phyloP scores from a whole-genome alignment of 73 alveolate genomes.

The Symbiodinium pilosum region DNA sequence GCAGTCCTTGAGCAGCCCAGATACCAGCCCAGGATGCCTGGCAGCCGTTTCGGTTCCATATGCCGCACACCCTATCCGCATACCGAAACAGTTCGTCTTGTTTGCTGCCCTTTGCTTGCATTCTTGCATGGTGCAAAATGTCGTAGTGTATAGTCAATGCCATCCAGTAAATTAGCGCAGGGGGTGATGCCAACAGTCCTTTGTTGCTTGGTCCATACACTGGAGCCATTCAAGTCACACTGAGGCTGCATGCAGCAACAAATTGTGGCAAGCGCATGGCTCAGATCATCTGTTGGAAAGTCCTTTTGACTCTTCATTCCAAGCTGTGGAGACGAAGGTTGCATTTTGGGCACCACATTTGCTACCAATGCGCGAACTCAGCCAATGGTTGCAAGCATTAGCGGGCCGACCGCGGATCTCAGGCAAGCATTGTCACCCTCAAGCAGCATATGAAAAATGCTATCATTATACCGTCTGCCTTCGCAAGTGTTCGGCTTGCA shows the following conservation, averaged over 20 bases:
- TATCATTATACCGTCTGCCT: too few species aligned
- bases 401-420: neutral
- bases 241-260: constrained; percentile 10
- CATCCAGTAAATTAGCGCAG: too few species aligned
- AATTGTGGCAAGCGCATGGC: neutral
- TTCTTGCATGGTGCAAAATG: too few species aligned
- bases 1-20: too few species aligned
- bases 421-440: neutral
- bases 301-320: too few species aligned
- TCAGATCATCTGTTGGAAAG: neutral
- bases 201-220: too few species aligned
- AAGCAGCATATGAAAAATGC: too few species aligned
- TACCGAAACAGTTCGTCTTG: constrained; percentile 47
- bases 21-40: neutral
- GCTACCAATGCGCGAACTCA: neutral
- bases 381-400: neutral
- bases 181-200: too few species aligned
- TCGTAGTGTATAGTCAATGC: too few species aligned
- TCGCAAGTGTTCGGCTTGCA: too few species aligned
- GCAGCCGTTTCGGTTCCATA: constrained; percentile 43
- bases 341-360: neutral
- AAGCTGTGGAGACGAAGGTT: neutral
- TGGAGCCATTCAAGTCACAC: too few species aligned
- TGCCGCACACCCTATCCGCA: constrained; percentile 89
- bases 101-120: neutral